These are phyloP conservation scores for Astraeus odoratus DNA, from an alignment of 768 basidiomycete species.

Conservation along the genomic window DNA sequence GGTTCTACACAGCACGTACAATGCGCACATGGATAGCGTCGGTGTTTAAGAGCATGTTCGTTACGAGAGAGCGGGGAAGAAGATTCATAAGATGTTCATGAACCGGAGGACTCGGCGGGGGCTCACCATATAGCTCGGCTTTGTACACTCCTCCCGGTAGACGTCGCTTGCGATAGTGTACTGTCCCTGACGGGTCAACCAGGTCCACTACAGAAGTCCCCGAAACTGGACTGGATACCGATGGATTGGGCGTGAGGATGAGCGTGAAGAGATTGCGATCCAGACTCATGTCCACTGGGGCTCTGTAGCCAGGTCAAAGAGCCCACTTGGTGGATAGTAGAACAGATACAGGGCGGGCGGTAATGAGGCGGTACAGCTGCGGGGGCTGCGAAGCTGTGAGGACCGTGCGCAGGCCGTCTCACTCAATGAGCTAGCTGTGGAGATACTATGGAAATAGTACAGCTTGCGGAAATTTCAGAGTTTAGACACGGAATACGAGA, in stretches of 20 bases:
- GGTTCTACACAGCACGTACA: constrained; percentile 52
- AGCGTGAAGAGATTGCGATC: constrained; percentile 86
- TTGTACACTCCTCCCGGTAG: constrained; percentile 49
- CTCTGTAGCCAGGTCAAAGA: neutral
- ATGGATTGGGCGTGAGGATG: constrained; percentile 47
- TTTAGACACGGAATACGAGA: too few relatives aligned
- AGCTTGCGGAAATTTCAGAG: too few relatives aligned
- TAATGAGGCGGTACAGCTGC: too few relatives aligned
- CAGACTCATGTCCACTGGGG: constrained; percentile 60
- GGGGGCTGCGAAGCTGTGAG: too few relatives aligned
- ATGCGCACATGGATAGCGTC: too few relatives aligned
- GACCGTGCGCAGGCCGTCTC: too few relatives aligned
- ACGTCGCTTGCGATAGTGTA: constrained; percentile 70
- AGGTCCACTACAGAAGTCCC: constrained; percentile 54
- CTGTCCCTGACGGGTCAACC: constrained; percentile 51
- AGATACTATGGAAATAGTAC: too few relatives aligned
- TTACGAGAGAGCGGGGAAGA: neutral
- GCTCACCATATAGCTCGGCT: constrained; percentile 61
- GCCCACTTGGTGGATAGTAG: too few relatives aligned
- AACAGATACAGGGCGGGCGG: too few relatives aligned
- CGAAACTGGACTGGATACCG: constrained; percentile 34
- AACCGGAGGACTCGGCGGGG: neutral
- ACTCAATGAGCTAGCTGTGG: too few relatives aligned
- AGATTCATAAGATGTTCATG: too few relatives aligned
- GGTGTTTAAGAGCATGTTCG: neutral